phyloP scores from a whole-genome alignment of 2,329 filamentous ascomycete species.

The Verticillium zaregamsianum region DNA sequence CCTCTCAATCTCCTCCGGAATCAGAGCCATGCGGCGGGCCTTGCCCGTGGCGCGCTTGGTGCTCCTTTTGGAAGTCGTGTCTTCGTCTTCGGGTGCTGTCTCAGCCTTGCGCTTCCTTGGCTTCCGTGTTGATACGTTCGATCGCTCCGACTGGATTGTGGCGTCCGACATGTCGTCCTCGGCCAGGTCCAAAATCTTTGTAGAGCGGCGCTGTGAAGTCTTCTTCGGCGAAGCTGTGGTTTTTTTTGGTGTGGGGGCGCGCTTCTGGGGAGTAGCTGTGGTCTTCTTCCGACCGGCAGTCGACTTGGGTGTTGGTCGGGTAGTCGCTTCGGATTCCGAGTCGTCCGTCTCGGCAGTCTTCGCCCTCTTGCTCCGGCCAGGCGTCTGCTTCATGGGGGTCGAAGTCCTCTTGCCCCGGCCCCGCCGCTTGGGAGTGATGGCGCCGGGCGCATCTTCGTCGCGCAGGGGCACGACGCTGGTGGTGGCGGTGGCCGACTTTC shows the following conservation, averaged over 20 bases:
- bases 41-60: neutral
- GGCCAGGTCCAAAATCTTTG: neutral
- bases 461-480: conserved; percentile 50
- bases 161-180: neutral
- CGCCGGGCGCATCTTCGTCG: conserved; percentile 33
- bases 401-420: conserved; percentile 43
- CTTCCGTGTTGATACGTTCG: neutral
- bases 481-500: conserved; percentile 21
- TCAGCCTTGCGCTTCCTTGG: neutral
- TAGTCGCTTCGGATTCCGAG: conserved; percentile 19
- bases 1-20: conserved; percentile 17
- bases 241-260: neutral
- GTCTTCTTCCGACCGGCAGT: neutral
- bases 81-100: neutral
- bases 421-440: conserved; percentile 35
- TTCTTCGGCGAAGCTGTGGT: neutral
- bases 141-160: neutral
- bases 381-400: conserved; percentile 36
- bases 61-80: neutral
- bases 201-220: neutral
- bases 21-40: conserved; percentile 14
- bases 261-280: neutral
- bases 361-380: conserved; percentile 25
- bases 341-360: conserved; percentile 22
- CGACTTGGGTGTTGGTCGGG: conserved; percentile 25